Evolutionary conservation across 768 basidiomycete genomes (phyloP).

Genomic region (Boletellus emodensis): DNA sequence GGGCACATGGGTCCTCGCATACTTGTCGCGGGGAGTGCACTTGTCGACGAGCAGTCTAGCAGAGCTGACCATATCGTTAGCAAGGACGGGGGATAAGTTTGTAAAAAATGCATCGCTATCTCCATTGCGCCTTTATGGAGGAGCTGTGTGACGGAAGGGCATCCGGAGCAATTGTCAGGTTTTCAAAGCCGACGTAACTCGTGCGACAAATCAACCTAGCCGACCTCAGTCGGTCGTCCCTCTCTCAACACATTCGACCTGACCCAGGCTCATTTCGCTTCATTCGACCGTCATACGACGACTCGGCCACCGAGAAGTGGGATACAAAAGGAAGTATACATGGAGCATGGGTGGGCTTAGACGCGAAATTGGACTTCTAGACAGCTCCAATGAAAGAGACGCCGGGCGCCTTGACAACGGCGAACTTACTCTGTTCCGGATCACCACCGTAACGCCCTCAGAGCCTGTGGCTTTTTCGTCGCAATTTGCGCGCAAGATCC

Average conservation of each 20-base stretch:
- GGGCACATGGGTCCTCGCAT: conserved; percentile 29
- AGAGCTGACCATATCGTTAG: conserved; percentile 15
- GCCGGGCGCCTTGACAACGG: conserved; percentile 27
- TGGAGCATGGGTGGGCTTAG: conserved; percentile 26
- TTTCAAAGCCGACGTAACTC: conserved; percentile 4
- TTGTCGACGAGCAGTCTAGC: conserved; percentile 31
- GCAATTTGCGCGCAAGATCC: conserved; percentile 41
- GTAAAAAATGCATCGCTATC: background rate
- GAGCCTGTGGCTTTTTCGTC: conserved; percentile 32
- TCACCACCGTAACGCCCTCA: conserved; percentile 20
- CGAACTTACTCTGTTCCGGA: conserved; percentile 8
- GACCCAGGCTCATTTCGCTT: conserved; percentile 17
- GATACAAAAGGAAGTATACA: conserved; percentile 7
- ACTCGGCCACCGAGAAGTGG: conserved; percentile 13
- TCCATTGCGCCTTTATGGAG: conserved; percentile 22
- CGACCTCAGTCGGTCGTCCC: conserved; percentile 11
- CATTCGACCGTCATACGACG: conserved; percentile 13
- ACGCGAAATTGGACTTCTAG: conserved; percentile 12
- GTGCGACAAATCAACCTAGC: conserved; percentile 27
- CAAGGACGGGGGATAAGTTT: background rate
- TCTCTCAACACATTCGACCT: background rate
- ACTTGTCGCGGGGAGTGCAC: conserved; percentile 33
- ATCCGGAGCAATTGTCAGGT: conserved; percentile 16
- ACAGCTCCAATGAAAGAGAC: conserved; percentile 15
- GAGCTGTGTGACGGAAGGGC: conserved; percentile 12